Conservation (phyloP, 2,329 filamentous ascomycete genomes). For the Sclerotinia subarctica region DNA sequence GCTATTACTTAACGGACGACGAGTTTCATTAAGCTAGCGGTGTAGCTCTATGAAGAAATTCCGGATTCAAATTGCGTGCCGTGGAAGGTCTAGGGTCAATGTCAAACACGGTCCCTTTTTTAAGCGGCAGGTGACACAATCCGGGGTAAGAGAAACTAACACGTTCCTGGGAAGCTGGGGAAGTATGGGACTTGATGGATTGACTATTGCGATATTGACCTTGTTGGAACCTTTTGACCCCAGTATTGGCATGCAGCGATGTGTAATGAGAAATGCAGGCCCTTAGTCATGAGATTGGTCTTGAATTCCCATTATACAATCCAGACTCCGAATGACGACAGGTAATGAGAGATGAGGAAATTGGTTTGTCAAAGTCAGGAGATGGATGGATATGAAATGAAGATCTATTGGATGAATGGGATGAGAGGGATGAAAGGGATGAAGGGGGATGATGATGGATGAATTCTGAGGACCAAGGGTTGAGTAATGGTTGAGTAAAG, state of each 20-base stretch:
- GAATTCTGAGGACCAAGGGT: background rate
- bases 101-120: conserved; percentile 15
- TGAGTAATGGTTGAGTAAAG: background rate
- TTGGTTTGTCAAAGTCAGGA: conserved; percentile 26
- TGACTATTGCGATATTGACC: background rate
- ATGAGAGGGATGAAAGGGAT: background rate
- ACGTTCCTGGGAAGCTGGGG: conserved; percentile 17
- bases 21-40: conserved; percentile 13
- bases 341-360: background rate
- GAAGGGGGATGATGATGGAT: no score
- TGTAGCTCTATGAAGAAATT: conserved; percentile 16
- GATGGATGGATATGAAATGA: background rate
- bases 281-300: conserved; percentile 33
- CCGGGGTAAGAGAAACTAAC: conserved; percentile 28
- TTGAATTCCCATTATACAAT: conserved; percentile 12
- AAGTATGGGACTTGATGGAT: conserved; percentile 9
- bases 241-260: conserved; percentile 20
- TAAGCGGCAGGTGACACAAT: conserved; percentile 31
- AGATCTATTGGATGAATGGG: conserved; percentile 1
- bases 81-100: conserved; percentile 11
- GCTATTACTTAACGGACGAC: conserved; percentile 12
- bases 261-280: conserved; percentile 33
- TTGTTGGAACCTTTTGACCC: background rate
- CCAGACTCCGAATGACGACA: conserved; percentile 10
- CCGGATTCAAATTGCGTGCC: conserved; percentile 20